phyloP scores from a whole-genome alignment of 2,329 filamentous ascomycete species.

The Nigrospora osmanthi region DNA sequence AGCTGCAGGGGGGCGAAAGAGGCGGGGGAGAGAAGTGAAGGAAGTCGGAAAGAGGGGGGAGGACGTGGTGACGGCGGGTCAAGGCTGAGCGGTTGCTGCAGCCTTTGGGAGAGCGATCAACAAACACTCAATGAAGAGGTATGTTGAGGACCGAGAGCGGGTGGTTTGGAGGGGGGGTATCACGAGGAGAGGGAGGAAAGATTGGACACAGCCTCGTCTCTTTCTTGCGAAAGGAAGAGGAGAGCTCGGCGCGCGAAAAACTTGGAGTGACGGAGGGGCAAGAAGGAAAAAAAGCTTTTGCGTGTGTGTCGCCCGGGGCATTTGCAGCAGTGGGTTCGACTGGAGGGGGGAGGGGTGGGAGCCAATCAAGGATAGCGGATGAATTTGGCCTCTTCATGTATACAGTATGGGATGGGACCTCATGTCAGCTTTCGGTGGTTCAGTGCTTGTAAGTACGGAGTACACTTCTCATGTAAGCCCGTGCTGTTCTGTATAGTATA shows the following conservation, averaged over 20 bases:
- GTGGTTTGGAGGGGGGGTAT: conserved; percentile 1
- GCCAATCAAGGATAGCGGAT: too few relatives aligned
- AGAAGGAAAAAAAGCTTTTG: conserved; percentile 4
- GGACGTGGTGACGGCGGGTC: conserved; percentile 30
- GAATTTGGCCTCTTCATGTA: too few relatives aligned
- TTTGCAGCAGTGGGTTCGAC: too few relatives aligned
- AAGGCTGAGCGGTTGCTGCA: background rate
- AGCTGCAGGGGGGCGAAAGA: conserved; percentile 52
- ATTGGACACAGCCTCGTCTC: background rate
- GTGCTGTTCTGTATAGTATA: too few relatives aligned
- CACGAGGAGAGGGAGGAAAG: background rate
- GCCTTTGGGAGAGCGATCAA: background rate
- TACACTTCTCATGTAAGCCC: too few relatives aligned
- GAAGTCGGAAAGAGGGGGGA: conserved; percentile 26
- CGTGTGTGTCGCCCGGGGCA: background rate
- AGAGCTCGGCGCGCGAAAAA: background rate
- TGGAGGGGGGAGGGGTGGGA: too few relatives aligned
- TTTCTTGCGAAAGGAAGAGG: background rate
- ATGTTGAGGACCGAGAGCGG: background rate
- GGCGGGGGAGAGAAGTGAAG: conserved; percentile 47
- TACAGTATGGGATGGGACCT: too few relatives aligned
- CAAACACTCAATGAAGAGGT: conserved; percentile 5
- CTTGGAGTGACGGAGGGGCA: conserved; percentile 1
- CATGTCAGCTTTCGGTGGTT: too few relatives aligned
- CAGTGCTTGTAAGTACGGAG: too few relatives aligned